Conservation (phyloP, 1,284 basidiomycete genomes). For the Pseudozyma pruni region DNA sequence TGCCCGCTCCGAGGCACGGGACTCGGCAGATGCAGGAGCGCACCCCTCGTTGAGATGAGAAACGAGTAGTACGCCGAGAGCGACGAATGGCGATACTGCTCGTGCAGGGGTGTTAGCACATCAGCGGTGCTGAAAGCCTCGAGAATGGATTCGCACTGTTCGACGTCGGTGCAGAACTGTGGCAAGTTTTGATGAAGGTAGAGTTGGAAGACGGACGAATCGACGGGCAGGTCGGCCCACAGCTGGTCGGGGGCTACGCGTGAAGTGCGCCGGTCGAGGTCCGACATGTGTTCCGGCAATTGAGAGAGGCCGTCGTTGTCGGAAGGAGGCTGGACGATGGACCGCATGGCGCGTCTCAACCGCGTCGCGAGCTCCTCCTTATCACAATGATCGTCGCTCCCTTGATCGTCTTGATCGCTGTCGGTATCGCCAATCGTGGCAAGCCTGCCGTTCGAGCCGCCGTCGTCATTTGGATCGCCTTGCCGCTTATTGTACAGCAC, state of each 20-base stretch:
- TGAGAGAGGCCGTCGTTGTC: neutral
- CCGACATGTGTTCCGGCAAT: constrained; percentile 72
- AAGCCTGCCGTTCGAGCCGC: no score
- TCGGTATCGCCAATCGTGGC: neutral
- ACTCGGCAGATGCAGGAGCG: constrained; percentile 82
- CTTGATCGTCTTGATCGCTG: constrained; percentile 1
- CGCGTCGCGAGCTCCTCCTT: constrained; percentile 2
- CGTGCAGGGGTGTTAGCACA: constrained; percentile 71
- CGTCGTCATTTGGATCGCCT: constrained; percentile 57
- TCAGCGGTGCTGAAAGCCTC: constrained; percentile 87
- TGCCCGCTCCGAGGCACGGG: constrained; percentile 81
- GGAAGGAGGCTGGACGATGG: constrained; percentile 9
- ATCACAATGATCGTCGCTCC: neutral
- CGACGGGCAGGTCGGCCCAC: constrained; percentile 87
- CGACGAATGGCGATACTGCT: constrained; percentile 74
- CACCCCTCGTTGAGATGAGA: constrained; percentile 80
- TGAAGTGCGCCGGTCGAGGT: constrained; percentile 73
- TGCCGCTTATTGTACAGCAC: constrained; percentile 93
- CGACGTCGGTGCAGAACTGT: constrained; percentile 81
- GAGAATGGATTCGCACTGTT: constrained; percentile 77
- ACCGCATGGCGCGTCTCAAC: constrained; percentile 14
- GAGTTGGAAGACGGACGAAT: constrained; percentile 84
- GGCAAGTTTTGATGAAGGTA: constrained; percentile 95
- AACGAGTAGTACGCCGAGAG: constrained; percentile 85
- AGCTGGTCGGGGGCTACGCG: constrained; percentile 68